Percentiles rank a stretch among this genome's conserved stretches.
These are phyloP conservation scores for Cercophora scortea DNA, from an alignment of 495 filamentous ascomycete species.

Conservation along the genomic window DNA sequence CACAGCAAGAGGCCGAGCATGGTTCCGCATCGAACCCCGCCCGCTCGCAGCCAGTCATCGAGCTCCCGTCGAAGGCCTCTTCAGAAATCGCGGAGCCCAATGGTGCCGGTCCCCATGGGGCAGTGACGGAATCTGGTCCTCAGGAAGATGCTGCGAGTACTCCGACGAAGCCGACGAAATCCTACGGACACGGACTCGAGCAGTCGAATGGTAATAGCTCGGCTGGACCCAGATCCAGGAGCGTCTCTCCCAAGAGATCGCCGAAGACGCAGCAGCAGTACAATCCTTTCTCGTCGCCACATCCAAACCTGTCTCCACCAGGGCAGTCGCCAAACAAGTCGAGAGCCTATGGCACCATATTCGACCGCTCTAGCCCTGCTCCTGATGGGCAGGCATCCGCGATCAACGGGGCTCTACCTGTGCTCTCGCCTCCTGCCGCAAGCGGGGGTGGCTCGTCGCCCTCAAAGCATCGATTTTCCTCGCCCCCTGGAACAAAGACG, in stretches of 20 bases:
- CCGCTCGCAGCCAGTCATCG: conserved; percentile 6
- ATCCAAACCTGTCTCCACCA: conserved; percentile 35
- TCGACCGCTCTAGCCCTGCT: conserved; percentile 21
- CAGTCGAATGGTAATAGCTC: background rate
- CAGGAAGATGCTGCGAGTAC: background rate
- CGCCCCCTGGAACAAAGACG: conserved; percentile 27
- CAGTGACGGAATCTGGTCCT: background rate
- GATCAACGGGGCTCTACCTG: conserved; percentile 11
- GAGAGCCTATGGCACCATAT: conserved; percentile 32
- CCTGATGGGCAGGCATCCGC: background rate
- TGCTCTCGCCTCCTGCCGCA: conserved; percentile 11
- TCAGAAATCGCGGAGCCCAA: background rate
- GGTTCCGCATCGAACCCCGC: background rate
- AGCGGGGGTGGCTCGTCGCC: conserved; percentile 21
- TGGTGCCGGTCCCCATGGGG: background rate
- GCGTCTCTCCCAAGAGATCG: background rate
- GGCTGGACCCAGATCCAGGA: background rate
- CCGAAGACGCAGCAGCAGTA: conserved; percentile 5
- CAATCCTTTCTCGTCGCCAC: conserved; percentile 37
- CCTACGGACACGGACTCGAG: conserved; percentile 2
- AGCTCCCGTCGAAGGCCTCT: conserved; percentile 6
- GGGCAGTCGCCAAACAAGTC: conserved; percentile 30
- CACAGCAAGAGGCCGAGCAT: conserved; percentile 1
- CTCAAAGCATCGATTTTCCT: conserved; percentile 21
- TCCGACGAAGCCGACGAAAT: background rate